Conservation (phyloP, 169 alveolate species). For the Cryptosporidium tyzzeri region DNA sequence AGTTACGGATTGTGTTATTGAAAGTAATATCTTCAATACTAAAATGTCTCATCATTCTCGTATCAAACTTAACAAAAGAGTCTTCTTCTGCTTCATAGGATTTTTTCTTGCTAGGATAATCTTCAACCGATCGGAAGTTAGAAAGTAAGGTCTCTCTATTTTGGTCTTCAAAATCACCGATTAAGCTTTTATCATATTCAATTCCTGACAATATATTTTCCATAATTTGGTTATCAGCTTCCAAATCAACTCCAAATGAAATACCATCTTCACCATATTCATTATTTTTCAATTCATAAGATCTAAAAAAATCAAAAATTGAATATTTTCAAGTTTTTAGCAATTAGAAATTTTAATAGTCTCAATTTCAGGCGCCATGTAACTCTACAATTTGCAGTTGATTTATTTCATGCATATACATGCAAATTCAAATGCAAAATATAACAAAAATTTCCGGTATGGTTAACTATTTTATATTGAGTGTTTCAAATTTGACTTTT, state of each 20-base stretch:
- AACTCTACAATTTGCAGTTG: not conserved
- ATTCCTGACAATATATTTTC: conserved; percentile 14
- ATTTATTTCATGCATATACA: not conserved
- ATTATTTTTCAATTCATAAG: not conserved
- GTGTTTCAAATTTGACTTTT: not conserved
- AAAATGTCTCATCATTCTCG: conserved; percentile 45
- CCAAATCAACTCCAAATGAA: conserved; percentile 1
- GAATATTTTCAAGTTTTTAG: not conserved
- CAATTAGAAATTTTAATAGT: too few species aligned
- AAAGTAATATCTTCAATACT: conserved; percentile 60
- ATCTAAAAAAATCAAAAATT: not conserved
- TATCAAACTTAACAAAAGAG: conserved; percentile 69
- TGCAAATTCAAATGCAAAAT: not conserved
- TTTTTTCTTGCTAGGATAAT: not conserved
- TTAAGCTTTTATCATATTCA: conserved; percentile 6
- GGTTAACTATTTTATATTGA: too few species aligned
- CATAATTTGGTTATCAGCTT: conserved; percentile 14
- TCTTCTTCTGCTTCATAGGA: conserved; percentile 4
- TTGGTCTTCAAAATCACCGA: not conserved
- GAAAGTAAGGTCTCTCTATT: not conserved
- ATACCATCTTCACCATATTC: not conserved
- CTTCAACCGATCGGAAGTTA: not conserved
- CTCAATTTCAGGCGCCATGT: not conserved
- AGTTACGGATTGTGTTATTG: conserved; percentile 11
- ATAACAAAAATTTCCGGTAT: not conserved